Evolutionary conservation across 768 basidiomycete genomes (phyloP).

Genomic region (Russula olivacea): DNA sequence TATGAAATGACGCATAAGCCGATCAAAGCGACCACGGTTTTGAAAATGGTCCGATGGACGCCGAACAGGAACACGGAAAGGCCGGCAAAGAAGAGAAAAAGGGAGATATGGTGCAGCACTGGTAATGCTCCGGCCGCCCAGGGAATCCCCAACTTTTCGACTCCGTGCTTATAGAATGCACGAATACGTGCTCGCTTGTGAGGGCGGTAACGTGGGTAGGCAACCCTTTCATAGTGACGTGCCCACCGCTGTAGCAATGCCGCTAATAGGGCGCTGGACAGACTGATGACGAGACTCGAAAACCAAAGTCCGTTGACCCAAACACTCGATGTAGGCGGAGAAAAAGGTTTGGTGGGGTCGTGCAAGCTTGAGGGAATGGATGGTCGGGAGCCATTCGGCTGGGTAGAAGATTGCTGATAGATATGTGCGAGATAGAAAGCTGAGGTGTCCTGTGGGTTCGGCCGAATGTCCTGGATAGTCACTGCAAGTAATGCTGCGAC

Average conservation of each 20-base stretch:
- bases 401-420: background rate
- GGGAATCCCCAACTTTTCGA: constrained; percentile 38
- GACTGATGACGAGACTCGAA: constrained; percentile 33
- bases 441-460: background rate
- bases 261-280: constrained; percentile 40
- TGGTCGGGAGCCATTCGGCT: background rate
- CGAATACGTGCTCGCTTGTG: constrained; percentile 38
- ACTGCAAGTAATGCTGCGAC: constrained; percentile 17
- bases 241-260: constrained; percentile 49
- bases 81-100: constrained; percentile 47
- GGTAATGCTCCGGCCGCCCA: constrained; percentile 41
- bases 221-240: constrained; percentile 32
- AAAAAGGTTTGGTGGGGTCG: constrained; percentile 13
- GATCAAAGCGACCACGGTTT: constrained; percentile 7
- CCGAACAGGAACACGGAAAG: constrained; percentile 42
- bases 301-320: constrained; percentile 43
- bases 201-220: constrained; percentile 30
- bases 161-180: constrained; percentile 35
- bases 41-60: constrained; percentile 24
- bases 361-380: background rate
- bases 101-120: constrained; percentile 43
- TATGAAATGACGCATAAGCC: constrained; percentile 21
- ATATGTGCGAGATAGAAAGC: constrained; percentile 10
- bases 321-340: constrained; percentile 30
- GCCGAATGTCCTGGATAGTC: constrained; percentile 9